phyloP scores from a whole-genome alignment of 257 asterid species.

The Solanum microdontum region DNA sequence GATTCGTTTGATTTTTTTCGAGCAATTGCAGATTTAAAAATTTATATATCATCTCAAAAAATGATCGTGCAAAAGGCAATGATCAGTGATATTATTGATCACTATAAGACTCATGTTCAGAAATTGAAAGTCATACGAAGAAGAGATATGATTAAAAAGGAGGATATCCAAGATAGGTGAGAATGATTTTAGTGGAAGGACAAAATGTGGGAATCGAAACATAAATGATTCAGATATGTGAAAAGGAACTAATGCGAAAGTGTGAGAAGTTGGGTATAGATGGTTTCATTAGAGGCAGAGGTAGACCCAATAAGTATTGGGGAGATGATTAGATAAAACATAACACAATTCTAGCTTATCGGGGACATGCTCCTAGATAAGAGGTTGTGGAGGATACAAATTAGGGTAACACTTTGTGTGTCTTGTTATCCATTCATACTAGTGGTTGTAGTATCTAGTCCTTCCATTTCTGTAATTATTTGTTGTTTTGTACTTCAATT shows the following conservation, averaged over 20 bases:
- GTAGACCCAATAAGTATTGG: too few relatives aligned
- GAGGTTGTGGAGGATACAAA: background rate
- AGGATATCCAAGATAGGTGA: background rate
- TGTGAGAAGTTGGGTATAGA: background rate
- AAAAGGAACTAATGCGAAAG: accelerated
- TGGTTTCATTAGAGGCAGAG: background rate
- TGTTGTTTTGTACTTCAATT: background rate
- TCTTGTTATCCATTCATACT: too few relatives aligned
- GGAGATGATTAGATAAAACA: too few relatives aligned
- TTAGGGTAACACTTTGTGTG: background rate
- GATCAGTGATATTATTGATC: background rate
- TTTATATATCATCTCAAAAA: background rate
- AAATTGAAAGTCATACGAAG: background rate
- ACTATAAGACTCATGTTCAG: background rate
- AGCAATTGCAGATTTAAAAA: too few relatives aligned
- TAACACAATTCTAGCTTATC: background rate
- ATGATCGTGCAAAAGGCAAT: background rate
- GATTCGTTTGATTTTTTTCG: accelerated
- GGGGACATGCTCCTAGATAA: too few relatives aligned
- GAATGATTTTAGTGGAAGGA: too few relatives aligned
- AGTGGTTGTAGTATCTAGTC: background rate
- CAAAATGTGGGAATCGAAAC: background rate
- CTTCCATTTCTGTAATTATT: too few relatives aligned
- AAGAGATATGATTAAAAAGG: background rate
- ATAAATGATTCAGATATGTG: too few relatives aligned